Conservation (phyloP, 257 asterid genomes). For the Ajuga chamaepitys region DNA sequence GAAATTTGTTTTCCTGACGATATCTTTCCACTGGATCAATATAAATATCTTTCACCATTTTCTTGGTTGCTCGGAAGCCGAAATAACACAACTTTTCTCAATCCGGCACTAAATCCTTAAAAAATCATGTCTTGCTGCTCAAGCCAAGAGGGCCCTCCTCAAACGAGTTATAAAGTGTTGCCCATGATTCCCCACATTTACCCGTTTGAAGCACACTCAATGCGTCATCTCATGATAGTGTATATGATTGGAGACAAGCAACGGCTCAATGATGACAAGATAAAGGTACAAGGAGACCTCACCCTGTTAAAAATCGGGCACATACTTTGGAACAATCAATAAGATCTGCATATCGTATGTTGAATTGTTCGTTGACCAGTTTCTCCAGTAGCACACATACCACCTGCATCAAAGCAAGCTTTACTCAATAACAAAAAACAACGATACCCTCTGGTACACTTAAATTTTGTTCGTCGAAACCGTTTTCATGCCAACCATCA, state of each 20-base stretch:
- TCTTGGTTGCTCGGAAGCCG: not conserved
- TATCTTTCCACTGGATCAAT: not conserved
- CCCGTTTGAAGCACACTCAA: constrained; percentile 3
- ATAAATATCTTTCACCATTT: not conserved
- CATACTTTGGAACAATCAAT: not conserved
- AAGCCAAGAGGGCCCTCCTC: too few relatives aligned
- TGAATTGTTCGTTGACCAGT: not conserved
- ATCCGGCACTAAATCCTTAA: too few relatives aligned
- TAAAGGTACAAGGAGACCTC: not conserved
- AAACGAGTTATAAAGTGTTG: too few relatives aligned
- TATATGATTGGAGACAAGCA: not conserved
- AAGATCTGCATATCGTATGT: not conserved
- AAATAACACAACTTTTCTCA: not conserved
- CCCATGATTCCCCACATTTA: too few relatives aligned
- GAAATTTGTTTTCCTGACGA: not conserved
- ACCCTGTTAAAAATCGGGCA: not conserved
- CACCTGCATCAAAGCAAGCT: constrained; percentile 15
- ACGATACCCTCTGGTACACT: too few relatives aligned
- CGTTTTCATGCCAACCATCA: not conserved
- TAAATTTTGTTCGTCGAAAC: too few relatives aligned
- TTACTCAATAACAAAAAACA: too few relatives aligned
- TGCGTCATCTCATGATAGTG: not conserved
- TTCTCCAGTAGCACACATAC: not conserved
- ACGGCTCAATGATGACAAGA: not conserved
- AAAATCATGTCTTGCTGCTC: not conserved